phyloP scores from a whole-genome alignment of 345 rosid genomes.

The Kernera saxatilis region DNA sequence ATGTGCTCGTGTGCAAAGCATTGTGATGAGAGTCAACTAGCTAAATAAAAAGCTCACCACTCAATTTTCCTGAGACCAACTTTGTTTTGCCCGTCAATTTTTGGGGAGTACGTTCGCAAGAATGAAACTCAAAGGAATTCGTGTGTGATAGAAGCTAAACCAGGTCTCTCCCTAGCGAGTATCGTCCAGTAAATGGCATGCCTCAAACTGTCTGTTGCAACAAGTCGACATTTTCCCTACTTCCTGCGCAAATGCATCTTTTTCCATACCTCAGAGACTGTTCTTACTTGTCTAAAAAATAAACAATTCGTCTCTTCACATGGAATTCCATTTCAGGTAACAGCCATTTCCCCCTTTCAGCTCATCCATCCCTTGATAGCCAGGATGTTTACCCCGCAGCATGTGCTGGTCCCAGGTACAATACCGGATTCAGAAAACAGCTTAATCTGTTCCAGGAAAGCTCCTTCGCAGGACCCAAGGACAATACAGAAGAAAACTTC shows the following conservation, averaged over 20 bases:
- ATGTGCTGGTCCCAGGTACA: constrained; percentile 40
- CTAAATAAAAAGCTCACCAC: background rate
- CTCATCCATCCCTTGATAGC: constrained; percentile 45
- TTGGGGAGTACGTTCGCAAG: no score
- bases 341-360: constrained; percentile 46
- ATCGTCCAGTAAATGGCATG: background rate
- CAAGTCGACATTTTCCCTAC: background rate
- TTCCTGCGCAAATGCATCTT: constrained; percentile 1
- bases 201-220: background rate
- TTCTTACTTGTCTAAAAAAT: background rate
- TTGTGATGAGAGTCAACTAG: background rate
- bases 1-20: constrained; percentile 15
- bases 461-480: constrained; percentile 32
- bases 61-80: background rate
- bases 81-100: background rate
- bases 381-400: constrained; percentile 34
- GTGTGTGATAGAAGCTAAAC: background rate
- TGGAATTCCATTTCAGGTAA: constrained; percentile 48
- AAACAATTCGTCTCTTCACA: constrained; percentile 15
- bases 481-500: constrained; percentile 21
- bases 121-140: no score
- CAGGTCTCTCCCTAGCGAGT: background rate
- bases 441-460: constrained; percentile 39
- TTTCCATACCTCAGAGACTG: background rate
- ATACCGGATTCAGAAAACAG: constrained; percentile 28